These are phyloP conservation scores for Candida hispaniensis DNA, from an alignment of 805 yeast genomes.

Conservation along the genomic window DNA sequence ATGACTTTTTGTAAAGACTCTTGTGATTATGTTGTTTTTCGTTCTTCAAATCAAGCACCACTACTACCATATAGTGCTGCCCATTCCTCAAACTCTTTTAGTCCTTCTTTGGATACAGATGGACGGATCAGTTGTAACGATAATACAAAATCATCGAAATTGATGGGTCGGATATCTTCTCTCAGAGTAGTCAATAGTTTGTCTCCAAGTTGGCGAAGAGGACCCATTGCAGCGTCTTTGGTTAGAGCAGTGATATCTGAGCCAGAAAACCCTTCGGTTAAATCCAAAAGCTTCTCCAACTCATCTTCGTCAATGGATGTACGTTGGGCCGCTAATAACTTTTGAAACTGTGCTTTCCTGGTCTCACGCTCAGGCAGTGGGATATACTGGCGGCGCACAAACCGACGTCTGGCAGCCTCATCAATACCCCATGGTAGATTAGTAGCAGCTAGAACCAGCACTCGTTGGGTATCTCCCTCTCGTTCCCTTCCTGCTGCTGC, in stretches of 20 bases:
- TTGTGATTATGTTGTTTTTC: too few species aligned
- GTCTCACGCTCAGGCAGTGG: slow-evolving; percentile 89
- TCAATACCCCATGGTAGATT: slow-evolving; percentile 96
- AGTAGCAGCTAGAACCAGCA: slow-evolving; percentile 86
- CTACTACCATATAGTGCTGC: slow-evolving; percentile 76
- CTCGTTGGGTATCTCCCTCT: slow-evolving; percentile 46
- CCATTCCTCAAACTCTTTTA: slow-evolving; percentile 79
- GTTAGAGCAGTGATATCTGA: slow-evolving; percentile 89
- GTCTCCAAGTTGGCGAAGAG: slow-evolving; percentile 82
- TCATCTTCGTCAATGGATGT: slow-evolving; percentile 59
- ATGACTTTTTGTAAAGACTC: too few species aligned
- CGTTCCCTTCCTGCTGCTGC: slow-evolving; percentile 70
- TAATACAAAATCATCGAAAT: slow-evolving; percentile 57
- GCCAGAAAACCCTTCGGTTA: slow-evolving; percentile 84
- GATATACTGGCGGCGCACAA: slow-evolving; percentile 83
- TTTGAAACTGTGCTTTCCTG: slow-evolving; percentile 55
- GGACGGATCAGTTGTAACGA: slow-evolving; percentile 77
- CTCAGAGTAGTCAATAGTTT: slow-evolving; percentile 56
- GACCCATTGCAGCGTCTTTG: slow-evolving; percentile 98
- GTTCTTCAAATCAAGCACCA: slow-evolving; percentile 71
- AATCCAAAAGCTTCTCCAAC: slow-evolving; percentile 43
- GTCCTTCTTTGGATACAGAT: slow-evolving; percentile 75
- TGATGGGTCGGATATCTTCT: slow-evolving; percentile 67
- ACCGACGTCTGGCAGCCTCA: slow-evolving; percentile 91
- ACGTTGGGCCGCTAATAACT: slow-evolving; percentile 59